A percentile compares a stretch with the other conserved stretches of the same genome.
These are phyloP conservation scores for Lodderomyces metapsilosis DNA, from an alignment of 1,139 yeast genomes.

Conservation along the genomic window DNA sequence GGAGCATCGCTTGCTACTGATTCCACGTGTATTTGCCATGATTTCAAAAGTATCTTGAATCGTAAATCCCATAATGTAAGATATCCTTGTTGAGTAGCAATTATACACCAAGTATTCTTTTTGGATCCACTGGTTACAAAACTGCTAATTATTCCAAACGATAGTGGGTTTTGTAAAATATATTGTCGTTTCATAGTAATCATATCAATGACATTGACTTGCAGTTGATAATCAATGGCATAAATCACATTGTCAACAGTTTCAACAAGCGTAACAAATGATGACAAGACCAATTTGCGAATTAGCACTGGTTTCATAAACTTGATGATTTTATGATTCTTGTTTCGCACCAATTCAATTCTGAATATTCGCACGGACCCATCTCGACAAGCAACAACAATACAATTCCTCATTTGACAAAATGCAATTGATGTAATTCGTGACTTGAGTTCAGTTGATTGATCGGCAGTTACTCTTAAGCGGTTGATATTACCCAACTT, in stretches of 20 bases:
- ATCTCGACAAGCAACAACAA: constrained; percentile 66
- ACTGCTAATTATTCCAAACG: constrained; percentile 64
- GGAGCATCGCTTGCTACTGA: background rate
- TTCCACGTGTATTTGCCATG: constrained; percentile 48
- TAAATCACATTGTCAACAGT: constrained; percentile 41
- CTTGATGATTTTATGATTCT: constrained; percentile 32
- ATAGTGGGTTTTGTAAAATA: constrained; percentile 52
- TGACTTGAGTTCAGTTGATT: constrained; percentile 47
- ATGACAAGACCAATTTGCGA: constrained; percentile 32
- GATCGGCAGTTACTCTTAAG: constrained; percentile 38
- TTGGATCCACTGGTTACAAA: constrained; percentile 51
- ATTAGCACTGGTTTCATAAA: constrained; percentile 39
- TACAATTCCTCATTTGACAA: constrained; percentile 59
- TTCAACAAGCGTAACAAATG: background rate
- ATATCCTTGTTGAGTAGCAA: constrained; percentile 76
- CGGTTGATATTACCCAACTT: constrained; percentile 52
- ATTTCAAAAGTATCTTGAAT: constrained; percentile 56
- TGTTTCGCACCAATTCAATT: constrained; percentile 46
- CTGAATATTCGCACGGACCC: constrained; percentile 61
- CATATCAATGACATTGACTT: constrained; percentile 57
- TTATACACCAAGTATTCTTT: constrained; percentile 55
- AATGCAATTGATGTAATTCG: constrained; percentile 50
- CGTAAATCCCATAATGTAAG: constrained; percentile 81
- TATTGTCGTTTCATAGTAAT: constrained; percentile 51
- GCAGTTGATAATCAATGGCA: constrained; percentile 53